These are phyloP conservation scores for Senna tora DNA, from an alignment of 306 rosid genomes.

Conservation along the genomic window DNA sequence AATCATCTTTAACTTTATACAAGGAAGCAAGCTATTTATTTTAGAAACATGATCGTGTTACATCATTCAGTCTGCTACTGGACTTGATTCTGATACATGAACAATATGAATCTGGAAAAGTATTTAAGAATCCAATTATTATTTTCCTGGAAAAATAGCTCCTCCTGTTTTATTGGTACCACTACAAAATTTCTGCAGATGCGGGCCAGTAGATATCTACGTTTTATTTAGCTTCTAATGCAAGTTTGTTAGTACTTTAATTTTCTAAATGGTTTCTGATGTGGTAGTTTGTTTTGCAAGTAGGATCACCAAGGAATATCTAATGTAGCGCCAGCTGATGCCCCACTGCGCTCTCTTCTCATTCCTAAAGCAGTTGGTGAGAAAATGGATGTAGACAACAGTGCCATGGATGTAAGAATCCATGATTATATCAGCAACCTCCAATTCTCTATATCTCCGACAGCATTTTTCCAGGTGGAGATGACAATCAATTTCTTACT, in stretches of 20 bases:
- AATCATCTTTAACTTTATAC: not conserved
- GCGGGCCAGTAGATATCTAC: constrained; percentile 14
- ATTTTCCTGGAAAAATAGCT: not conserved
- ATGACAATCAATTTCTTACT: constrained; percentile 30
- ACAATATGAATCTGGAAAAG: constrained; percentile 7
- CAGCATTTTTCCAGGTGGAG: constrained; percentile 92
- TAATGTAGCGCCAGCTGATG: constrained; percentile 85
- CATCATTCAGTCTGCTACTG: constrained; percentile 4
- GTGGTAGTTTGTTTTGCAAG: constrained; percentile 33
- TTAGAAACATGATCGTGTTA: not conserved
- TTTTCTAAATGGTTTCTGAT: constrained; percentile 18
- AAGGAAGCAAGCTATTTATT: not conserved
- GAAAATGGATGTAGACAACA: constrained; percentile 41
- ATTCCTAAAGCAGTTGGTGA: constrained; percentile 44
- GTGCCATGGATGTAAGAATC: constrained; percentile 63
- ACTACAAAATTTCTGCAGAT: not conserved
- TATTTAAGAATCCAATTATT: not conserved
- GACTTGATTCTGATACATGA: constrained; percentile 29
- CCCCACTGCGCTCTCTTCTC: constrained; percentile 63
- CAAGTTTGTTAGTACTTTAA: constrained; percentile 21
- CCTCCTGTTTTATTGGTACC: not conserved
- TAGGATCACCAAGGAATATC: constrained; percentile 97
- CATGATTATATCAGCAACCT: constrained; percentile 85
- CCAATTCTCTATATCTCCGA: constrained; percentile 85
- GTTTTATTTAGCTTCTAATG: constrained; percentile 26